Evolutionary conservation across 2,329 filamentous ascomycete genomes (phyloP), one percentile per base, ranked within the genome.

Genomic region (Ceratocystiopsis minuta): DNA sequence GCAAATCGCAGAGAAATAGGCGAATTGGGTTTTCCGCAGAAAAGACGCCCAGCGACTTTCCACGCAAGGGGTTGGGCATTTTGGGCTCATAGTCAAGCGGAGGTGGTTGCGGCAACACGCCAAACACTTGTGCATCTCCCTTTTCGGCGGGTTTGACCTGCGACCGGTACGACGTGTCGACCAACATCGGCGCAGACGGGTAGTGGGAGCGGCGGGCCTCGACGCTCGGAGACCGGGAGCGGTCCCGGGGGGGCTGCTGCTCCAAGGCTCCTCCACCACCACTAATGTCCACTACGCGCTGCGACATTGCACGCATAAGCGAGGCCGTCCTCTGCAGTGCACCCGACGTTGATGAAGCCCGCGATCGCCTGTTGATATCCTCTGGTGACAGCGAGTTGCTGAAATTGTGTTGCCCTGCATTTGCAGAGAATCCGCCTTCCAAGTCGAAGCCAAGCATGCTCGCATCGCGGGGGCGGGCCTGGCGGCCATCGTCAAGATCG

Each of bases 271-370:
- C 84, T 5, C 79, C 80, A 53, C 96, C 90, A 55, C 93, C 93
- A 60, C 86, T 94, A 52, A 98, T 73, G 55, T 96, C 96, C 54
- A 98, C 90, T 43, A 98, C 87, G 64, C 90, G 84, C 62, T 95
- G 87, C 31, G 92, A 96, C 76, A 98, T 93, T 47, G 75, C 75
- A 49, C 80, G 73, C 59, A 87, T 74, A 51, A 86, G 83, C 10
- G 80, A 83, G 37, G 80, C 74, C 46, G 81, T 80, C 50, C 75
- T 68, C 18, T 70, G 72, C 41, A 87, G 58, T 16, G 80, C 78
- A 20, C 71, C 72, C 12, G 73, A 68, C 10, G 71, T 68, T 16
- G 77, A 78, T 2, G 72, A 65, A 2, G 78, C 75, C 34, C 78
- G 65, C 36, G 79, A 80, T 37, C 69, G 63, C 41, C 67, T 64